Base-by-base conservation (phyloP, 2,329 filamentous ascomycete species). In the Botryosphaeria dothidea region DNA sequence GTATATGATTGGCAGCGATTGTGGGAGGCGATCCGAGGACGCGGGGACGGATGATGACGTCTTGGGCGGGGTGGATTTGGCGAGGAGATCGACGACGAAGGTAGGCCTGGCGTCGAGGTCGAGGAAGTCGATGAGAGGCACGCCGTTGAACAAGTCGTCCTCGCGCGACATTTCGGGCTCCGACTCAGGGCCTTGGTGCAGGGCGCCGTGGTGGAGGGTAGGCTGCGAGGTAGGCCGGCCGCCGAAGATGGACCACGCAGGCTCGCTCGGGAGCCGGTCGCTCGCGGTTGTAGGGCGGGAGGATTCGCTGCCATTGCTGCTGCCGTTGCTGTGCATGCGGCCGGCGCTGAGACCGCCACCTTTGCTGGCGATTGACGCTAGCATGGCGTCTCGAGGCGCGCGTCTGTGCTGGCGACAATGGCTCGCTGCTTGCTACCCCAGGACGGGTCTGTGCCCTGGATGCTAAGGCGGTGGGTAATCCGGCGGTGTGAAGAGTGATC, bases 1-100 rank as follows among this genome's bases (percentile, higher is more conserved):
- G 23, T 65, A 65, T 38, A 65, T 52, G 31, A 65, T 65, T 17
- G 43, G 63, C 63, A 65, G 45, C 43, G 52, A 51, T 23, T 19
- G 17, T 1, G 31, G 15, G 8, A 5, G 25, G 21, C 19, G 62
- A 21, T 38, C 48, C n/a, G n/a, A 13, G 15, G 6, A 19, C 15
- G 41, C n/a, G n/a, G 13, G 27, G 43, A 19, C 6, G 11, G 52
- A 65, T 43, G 34, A 60, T 34, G 45, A 60, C 15, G 17, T n/a
- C 2, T 19, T 13, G 27, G 49, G 31, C 7, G 49, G 2, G 29
- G 49, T 17, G 21, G 23, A 17, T 25, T 25, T 27, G 23, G 27
- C 6, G 46, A 21, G 17, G 17, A 27, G 54, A 19, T 31, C 60
- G 34, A 45, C 19, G 2, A 9, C 11, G 4, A 36, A 38, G n/a